Evolutionary conservation across 345 rosid genomes (phyloP).

Genomic region (Geranium rotundifolium): DNA sequence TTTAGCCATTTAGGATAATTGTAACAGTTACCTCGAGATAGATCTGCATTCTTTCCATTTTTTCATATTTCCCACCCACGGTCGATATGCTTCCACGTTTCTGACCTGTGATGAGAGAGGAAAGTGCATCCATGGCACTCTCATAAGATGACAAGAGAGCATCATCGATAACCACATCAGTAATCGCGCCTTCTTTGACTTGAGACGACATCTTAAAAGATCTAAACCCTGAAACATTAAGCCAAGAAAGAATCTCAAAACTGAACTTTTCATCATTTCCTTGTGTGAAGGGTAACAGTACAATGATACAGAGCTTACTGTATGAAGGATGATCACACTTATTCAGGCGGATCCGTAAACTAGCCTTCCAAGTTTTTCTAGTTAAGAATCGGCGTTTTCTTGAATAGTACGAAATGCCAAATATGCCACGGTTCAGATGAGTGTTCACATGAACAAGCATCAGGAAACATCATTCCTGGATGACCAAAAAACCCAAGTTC

Average conservation of each 20-base stretch:
- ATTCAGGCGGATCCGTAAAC: slow-evolving; percentile 3
- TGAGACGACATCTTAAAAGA: slow-evolving; percentile 27
- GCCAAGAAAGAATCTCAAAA: slow-evolving; percentile 11
- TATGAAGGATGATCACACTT: neutral
- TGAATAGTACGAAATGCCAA: slow-evolving; percentile 18
- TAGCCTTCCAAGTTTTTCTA: slow-evolving; percentile 15
- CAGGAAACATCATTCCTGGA: slow-evolving; percentile 25
- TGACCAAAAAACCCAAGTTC: neutral
- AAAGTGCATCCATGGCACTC: slow-evolving; percentile 75
- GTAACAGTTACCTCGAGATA: slow-evolving; percentile 58
- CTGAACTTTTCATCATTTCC: neutral
- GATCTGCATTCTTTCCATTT: slow-evolving; percentile 53
- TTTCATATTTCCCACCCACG: slow-evolving; percentile 31
- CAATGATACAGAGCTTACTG: neutral
- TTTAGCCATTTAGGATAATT: neutral
- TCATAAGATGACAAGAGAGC: slow-evolving; percentile 47
- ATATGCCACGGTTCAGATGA: slow-evolving; percentile 20
- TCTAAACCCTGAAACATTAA: slow-evolving; percentile 31
- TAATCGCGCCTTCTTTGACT: slow-evolving; percentile 22
- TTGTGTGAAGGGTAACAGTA: neutral
- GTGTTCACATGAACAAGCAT: slow-evolving; percentile 16
- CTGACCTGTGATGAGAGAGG: slow-evolving; percentile 60
- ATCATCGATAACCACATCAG: slow-evolving; percentile 24
- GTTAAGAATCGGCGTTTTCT: slow-evolving; percentile 12
- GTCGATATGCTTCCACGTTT: slow-evolving; percentile 41